phyloP scores from a whole-genome alignment of 805 yeast genomes.

The Myxozyma nipponensis region DNA sequence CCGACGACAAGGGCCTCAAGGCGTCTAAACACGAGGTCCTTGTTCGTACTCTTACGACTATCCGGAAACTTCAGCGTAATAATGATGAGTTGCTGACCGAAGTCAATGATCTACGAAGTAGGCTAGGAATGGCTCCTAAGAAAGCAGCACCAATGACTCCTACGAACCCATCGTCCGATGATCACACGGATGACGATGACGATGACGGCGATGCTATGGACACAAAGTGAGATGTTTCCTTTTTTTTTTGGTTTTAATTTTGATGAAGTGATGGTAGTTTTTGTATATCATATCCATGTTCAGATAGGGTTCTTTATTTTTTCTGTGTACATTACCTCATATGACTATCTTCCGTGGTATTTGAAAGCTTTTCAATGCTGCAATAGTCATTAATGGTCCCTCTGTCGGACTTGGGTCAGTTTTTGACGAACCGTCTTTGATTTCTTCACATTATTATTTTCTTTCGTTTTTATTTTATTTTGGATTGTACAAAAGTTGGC shows the following conservation, averaged over 20 bases:
- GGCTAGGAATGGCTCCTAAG: slow-evolving; percentile 22
- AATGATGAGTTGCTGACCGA: slow-evolving; percentile 18
- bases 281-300: no score
- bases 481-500: neutral
- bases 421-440: neutral
- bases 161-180: neutral
- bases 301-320: no score
- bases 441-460: neutral
- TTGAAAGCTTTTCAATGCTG: no score
- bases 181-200: neutral
- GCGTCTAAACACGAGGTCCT: slow-evolving; percentile 30
- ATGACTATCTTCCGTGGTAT: neutral
- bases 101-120: slow-evolving; percentile 19
- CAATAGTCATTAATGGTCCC: no score
- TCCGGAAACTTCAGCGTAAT: slow-evolving; percentile 10
- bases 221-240: neutral
- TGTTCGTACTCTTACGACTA: slow-evolving; percentile 21
- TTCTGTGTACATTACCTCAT: neutral
- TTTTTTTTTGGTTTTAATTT: neutral
- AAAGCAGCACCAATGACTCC: slow-evolving; percentile 7
- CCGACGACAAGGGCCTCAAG: slow-evolving; percentile 29
- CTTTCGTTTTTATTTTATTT: neutral
- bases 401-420: no score
- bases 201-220: neutral
- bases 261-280: no score